Evolutionary conservation across 1,284 basidiomycete genomes (phyloP).

Genomic region (Singerocomus inundabilis): DNA sequence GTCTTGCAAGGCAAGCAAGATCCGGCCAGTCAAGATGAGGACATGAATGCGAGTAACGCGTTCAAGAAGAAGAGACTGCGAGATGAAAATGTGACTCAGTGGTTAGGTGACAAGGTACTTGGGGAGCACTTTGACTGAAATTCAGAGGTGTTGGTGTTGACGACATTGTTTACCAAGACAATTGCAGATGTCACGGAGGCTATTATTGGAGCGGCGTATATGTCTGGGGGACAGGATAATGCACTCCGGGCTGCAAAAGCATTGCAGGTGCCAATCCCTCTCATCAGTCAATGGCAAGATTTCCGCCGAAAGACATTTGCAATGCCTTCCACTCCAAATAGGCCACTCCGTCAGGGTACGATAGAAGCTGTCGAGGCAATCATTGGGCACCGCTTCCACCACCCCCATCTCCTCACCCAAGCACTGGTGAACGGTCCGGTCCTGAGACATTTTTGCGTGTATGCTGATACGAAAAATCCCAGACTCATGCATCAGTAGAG

Average conservation of each 20-base stretch:
- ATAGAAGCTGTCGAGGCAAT: conserved; percentile 59
- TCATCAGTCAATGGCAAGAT: conserved; percentile 68
- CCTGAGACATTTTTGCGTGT: background rate
- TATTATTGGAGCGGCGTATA: conserved; percentile 75
- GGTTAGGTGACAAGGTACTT: conserved; percentile 73
- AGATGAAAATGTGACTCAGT: conserved; percentile 51
- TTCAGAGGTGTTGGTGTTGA: conserved; percentile 6
- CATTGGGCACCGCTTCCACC: conserved; percentile 57
- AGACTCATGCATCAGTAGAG: conserved; percentile 67
- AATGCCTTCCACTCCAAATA: conserved; percentile 41
- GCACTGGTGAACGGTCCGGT: conserved; percentile 57
- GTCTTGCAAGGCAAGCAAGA: conserved; percentile 13
- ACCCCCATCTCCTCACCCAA: conserved; percentile 62
- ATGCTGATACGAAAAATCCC: conserved; percentile 6
- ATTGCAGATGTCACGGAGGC: conserved; percentile 81
- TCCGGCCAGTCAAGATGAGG: conserved; percentile 13
- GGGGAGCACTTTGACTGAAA: conserved; percentile 2
- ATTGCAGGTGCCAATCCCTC: conserved; percentile 58
- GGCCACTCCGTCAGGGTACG: conserved; percentile 43
- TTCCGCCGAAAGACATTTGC: conserved; percentile 52
- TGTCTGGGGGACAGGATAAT: conserved; percentile 62
- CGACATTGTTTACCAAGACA: conserved; percentile 43
- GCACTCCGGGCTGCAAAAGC: conserved; percentile 63
- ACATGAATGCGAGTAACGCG: conserved; percentile 30
- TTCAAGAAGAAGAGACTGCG: conserved; percentile 39